Conservation (phyloP, 2,329 filamentous ascomycete genomes). For the Elsinoe arachidis region DNA sequence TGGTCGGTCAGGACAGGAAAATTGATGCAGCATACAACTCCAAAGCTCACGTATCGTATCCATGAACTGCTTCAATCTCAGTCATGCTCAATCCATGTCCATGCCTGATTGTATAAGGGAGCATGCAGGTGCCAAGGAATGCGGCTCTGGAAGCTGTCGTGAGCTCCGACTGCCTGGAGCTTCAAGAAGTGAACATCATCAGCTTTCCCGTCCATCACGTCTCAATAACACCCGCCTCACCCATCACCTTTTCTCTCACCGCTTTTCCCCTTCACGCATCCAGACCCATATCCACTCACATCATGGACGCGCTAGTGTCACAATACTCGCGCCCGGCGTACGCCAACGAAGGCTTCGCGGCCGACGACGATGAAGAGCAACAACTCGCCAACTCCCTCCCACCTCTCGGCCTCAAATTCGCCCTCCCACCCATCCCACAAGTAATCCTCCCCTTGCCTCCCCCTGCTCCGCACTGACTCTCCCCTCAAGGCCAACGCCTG, state of each 20-base stretch:
- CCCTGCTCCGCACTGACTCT: constrained; percentile 3
- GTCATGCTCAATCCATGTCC: too few relatives aligned
- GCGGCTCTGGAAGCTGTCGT: constrained; percentile 2
- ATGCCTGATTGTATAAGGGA: not conserved
- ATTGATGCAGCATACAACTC: not conserved
- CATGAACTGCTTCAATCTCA: too few relatives aligned
- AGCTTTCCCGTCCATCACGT: not conserved
- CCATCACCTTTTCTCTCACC: not conserved
- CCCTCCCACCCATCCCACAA: constrained; percentile 84
- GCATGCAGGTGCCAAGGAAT: not conserved
- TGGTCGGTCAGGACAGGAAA: not conserved
- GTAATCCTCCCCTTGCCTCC: constrained; percentile 38
- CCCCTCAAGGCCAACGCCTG: constrained; percentile 69
- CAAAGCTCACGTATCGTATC: not conserved
- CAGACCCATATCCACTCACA: not conserved
- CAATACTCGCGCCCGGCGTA: constrained; percentile 77
- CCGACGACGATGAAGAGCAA: constrained; percentile 60
- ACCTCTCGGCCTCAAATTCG: constrained; percentile 83
- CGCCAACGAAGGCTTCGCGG: constrained; percentile 60
- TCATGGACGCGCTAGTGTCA: constrained; percentile 91
- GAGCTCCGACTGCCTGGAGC: constrained; percentile 11
- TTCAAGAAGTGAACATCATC: constrained; percentile 7
- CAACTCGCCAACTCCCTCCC: constrained; percentile 60
- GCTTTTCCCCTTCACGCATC: not conserved
- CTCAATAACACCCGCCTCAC: not conserved